Evolutionary conservation across 345 rosid genomes (phyloP), one percentile per base, ranked within the genome.

Genomic region (Balakata baccata): DNA sequence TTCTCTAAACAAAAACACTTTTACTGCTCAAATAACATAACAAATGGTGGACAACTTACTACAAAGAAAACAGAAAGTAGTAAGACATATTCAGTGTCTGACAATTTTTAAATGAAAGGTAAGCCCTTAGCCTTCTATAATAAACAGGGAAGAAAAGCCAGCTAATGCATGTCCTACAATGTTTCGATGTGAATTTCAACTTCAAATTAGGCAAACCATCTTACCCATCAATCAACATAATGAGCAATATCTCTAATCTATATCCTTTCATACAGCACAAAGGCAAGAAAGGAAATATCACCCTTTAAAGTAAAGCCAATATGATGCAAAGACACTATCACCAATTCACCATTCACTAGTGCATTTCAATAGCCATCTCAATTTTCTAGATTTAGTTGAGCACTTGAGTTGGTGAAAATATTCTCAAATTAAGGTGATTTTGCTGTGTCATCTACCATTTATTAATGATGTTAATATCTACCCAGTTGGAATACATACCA

Each of bases 391-490:
- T 12, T 69, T 52, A 23, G n/a, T n/a, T 29, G 43, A 22, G 64
- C 37, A 43, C 38, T 10, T 23, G 63, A 58, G 23, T 56, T 23
- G 16, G 14, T 5, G 8, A 70, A 11, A 7, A 39, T 16, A 11
- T 69, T 39, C 50, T 43, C 72, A 53, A 38, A 5, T 69, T 69
- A n/a, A 11, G 72, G 50, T 54, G 49, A 69, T 57, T 38, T 50
- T 25, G 25, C 3, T 53, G 22, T 69, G 54, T 56, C 20, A 39
- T 47, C 53, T 22, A 43, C 56, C 52, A 20, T 57, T 58, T 57
- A 23, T 57, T 57, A 49, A 1, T 67, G 71, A 67, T 50, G 59
- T 67, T 50, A 57, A 66, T 47, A 67, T 66, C 29, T 23, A 69
- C 37, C 73, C 39, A 57, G 12, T 23, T 53, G 7, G 16, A 29